Conservation (phyloP, 345 rosid genomes). For the Rhizophora mangle region DNA sequence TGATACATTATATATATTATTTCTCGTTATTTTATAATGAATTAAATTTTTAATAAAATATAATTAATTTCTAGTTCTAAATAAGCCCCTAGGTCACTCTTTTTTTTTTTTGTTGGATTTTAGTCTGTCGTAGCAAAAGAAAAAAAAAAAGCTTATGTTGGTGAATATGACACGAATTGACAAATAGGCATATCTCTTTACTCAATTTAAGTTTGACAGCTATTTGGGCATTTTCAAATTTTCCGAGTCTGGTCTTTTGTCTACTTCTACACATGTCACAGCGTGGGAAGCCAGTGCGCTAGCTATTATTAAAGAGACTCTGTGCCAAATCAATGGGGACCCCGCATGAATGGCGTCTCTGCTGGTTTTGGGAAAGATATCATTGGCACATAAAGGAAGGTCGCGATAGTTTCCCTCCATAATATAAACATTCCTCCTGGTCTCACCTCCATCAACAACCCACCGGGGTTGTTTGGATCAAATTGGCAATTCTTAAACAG, state of each 20-base stretch:
- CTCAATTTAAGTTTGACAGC: too few relatives aligned
- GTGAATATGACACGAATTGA: too few relatives aligned
- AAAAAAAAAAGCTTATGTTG: too few relatives aligned
- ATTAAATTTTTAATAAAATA: too few relatives aligned
- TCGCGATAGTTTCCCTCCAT: neutral
- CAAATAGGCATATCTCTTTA: too few relatives aligned
- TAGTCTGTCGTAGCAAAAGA: too few relatives aligned
- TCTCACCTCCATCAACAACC: conserved; percentile 7
- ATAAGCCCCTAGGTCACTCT: too few relatives aligned
- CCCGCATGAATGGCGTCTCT: neutral
- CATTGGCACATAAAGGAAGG: neutral
- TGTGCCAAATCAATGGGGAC: neutral
- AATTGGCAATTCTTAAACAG: conserved; percentile 8
- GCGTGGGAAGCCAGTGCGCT: neutral
- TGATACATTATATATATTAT: too few relatives aligned
- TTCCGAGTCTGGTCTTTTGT: neutral
- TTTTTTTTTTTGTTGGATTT: too few relatives aligned
- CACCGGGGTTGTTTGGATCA: neutral
- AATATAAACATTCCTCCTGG: neutral
- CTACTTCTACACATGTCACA: neutral
- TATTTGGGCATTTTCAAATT: neutral
- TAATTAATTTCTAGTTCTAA: too few relatives aligned
- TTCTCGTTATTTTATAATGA: too few relatives aligned
- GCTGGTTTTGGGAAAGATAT: neutral
- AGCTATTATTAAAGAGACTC: neutral